Conservation (phyloP, 164 flowering plant genomes). For the Cinnamomum micranthum region DNA sequence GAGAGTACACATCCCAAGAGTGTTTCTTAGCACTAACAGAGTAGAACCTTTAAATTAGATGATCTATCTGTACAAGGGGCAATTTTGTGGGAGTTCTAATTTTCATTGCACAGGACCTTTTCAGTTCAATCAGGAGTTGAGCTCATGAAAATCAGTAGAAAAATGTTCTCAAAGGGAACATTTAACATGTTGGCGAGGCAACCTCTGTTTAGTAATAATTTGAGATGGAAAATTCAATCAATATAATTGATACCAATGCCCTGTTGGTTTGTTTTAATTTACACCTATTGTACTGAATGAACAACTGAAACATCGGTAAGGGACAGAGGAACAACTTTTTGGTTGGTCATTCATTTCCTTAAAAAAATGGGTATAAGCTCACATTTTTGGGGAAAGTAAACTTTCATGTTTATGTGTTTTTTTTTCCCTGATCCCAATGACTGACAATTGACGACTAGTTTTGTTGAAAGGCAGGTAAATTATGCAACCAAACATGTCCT, state of each 20-base stretch:
- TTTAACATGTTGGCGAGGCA: neutral
- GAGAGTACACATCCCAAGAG: too few relatives aligned
- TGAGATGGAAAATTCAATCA: neutral
- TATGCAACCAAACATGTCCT: neutral
- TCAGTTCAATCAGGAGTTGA: neutral
- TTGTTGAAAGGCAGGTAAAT: neutral
- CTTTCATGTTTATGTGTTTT: too few relatives aligned
- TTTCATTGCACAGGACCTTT: too few relatives aligned
- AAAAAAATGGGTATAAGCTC: too few relatives aligned
- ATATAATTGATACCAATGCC: too few relatives aligned
- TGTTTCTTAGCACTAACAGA: too few relatives aligned
- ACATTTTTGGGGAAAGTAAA: too few relatives aligned
- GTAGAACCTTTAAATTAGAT: too few relatives aligned
- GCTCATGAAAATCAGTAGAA: neutral
- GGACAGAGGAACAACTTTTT: neutral
- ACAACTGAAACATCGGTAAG: neutral
- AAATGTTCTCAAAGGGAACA: neutral
- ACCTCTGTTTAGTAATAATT: neutral
- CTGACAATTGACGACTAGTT: too few relatives aligned
- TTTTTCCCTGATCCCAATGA: too few relatives aligned
- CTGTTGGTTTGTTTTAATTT: neutral
- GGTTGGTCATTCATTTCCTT: neutral
- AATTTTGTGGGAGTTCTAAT: too few relatives aligned
- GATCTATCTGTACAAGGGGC: too few relatives aligned
- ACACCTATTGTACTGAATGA: neutral